phyloP scores from a whole-genome alignment of 768 basidiomycete species.

The Amyloporia xantha region DNA sequence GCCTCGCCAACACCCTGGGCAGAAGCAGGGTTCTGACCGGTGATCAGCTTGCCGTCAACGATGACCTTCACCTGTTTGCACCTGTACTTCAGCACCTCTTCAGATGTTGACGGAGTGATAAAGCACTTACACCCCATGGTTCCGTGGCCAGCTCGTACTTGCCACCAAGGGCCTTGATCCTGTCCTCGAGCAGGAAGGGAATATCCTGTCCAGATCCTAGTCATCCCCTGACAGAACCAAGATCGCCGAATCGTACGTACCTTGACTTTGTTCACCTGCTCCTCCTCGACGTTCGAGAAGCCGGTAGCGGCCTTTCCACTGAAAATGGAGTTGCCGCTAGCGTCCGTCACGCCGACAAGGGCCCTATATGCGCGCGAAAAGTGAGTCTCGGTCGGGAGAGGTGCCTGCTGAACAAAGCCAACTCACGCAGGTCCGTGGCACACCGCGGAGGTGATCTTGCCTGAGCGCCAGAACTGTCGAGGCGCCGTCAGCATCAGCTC shows the following conservation, averaged over 20 bases:
- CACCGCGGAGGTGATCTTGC: slow-evolving; percentile 64
- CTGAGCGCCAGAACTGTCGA: slow-evolving; percentile 55
- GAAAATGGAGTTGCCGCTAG: slow-evolving; percentile 58
- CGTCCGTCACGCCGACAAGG: slow-evolving; percentile 48
- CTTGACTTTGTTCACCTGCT: slow-evolving; percentile 36
- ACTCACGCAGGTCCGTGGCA: slow-evolving; percentile 76
- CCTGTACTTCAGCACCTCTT: too few relatives aligned
- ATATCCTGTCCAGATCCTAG: slow-evolving; percentile 44
- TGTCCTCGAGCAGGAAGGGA: slow-evolving; percentile 68
- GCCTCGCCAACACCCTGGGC: slow-evolving; percentile 51
- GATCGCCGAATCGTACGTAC: too few relatives aligned
- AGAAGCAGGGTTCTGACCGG: slow-evolving; percentile 73
- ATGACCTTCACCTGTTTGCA: slow-evolving; percentile 39
- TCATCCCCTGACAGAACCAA: too few relatives aligned
- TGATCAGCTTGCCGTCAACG: slow-evolving; percentile 52
- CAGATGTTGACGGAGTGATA: too few relatives aligned
- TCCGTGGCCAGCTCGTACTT: slow-evolving; percentile 51
- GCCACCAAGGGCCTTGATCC: slow-evolving; percentile 58
- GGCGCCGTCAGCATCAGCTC: background rate
- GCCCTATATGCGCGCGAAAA: slow-evolving; percentile 31
- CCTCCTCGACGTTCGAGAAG: slow-evolving; percentile 71
- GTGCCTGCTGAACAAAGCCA: too few relatives aligned
- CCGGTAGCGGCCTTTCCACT: slow-evolving; percentile 50
- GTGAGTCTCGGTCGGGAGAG: too few relatives aligned
- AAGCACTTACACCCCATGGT: slow-evolving; percentile 47